A percentile compares a stretch with the other conserved stretches of the same genome.
Evolutionary conservation across 306 rosid genomes (phyloP).

Genomic region (Notholithocarpus densiflorus): DNA sequence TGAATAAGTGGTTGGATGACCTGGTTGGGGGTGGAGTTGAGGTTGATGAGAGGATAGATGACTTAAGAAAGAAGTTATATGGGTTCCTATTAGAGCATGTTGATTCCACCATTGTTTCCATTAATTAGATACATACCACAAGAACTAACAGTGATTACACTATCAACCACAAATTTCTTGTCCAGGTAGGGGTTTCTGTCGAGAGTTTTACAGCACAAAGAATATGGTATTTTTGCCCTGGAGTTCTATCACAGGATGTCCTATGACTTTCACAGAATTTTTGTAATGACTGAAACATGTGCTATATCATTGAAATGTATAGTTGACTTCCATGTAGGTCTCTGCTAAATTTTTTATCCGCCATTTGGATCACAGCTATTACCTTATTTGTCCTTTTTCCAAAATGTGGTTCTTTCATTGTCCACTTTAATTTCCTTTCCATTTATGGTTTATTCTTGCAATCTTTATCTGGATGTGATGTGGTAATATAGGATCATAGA

Average conservation of each 20-base stretch:
- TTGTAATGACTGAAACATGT: background rate
- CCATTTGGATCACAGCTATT: background rate
- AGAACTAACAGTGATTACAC: constrained; percentile 26
- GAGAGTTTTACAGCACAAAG: background rate
- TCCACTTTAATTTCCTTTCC: background rate
- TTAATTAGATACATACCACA: constrained; percentile 12
- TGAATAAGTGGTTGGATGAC: constrained; percentile 63
- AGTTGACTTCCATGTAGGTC: background rate
- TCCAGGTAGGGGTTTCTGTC: background rate
- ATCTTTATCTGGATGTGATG: no score
- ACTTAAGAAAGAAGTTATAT: constrained; percentile 45
- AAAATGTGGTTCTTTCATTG: background rate
- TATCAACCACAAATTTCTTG: constrained; percentile 14
- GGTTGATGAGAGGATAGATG: constrained; percentile 45
- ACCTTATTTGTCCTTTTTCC: background rate
- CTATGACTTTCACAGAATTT: background rate
- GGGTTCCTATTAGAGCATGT: constrained; percentile 52
- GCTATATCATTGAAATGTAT: background rate
- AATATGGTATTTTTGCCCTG: background rate
- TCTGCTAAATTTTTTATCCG: background rate
- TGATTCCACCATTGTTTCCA: constrained; percentile 32
- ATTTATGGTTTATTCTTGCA: background rate
- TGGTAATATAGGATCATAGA: no score
- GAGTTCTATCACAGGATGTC: background rate
- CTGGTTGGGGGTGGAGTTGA: constrained; percentile 25